Base-by-base conservation (phyloP, 805 yeast species). In the Nakazawaea molendinolei region DNA sequence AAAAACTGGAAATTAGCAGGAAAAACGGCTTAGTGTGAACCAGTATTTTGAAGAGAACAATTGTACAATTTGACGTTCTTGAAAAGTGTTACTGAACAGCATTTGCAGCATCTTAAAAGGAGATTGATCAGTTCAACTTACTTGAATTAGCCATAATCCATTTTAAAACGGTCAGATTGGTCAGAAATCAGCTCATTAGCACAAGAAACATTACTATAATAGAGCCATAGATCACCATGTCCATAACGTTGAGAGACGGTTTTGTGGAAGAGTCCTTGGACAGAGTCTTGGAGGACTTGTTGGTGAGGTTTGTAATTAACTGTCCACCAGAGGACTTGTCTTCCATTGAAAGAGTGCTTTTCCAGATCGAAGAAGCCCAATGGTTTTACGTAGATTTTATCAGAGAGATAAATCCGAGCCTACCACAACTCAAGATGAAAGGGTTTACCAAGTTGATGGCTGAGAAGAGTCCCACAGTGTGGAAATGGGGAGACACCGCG, bases 301-400 rank as follows among this genome's bases (percentile, higher is more conserved):
- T 86, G 13, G 97, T 86, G 34, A 67, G 98, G 44, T 92, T 92
- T 52, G 79, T 94, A 33, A 74, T 89, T 40, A 92, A 92, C 64
- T 84, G 89, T 35, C 97, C 98, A 8, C 74, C 76, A 4, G 97
- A 90, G 51, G 98, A 92, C 56, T 62, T 90, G 35, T 76, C 92
- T 23, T 72, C 89, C 12, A 71, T 79, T 20, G 90, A 75, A 53
- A 69, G 98, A 52, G 82, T 89, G 18, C 74, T 87, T 51, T 92
- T 92, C 62, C 95, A 89, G 55, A 79, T 92, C 28, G 99, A 92
- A 64, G 97, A 92, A 58, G 98, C 98, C 2, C 96, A 87, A 48
- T 92, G 98, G 98, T 92, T 84, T 53, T 92, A 89, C 58, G 72
- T 82, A 33, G 99, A 92, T 58, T 89, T 81, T 49, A 68, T 81